These are phyloP conservation scores for Melastoma candidum DNA, from an alignment of 441 rosid genomes.

Conservation along the genomic window DNA sequence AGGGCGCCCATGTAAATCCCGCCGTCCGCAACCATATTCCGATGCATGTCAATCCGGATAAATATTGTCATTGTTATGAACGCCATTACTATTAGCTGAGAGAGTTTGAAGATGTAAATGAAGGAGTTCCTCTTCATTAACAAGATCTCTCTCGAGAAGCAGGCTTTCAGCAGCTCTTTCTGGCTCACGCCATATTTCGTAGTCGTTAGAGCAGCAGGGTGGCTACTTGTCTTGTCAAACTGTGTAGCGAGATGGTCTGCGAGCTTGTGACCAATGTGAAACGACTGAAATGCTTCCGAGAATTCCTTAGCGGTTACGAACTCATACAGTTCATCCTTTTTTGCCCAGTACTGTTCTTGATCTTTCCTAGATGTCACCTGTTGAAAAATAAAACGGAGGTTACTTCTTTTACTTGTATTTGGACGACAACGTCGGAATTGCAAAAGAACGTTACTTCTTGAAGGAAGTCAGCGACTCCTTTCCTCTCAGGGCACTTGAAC, in stretches of 20 bases:
- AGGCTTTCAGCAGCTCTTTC: conserved; percentile 58
- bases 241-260: conserved; percentile 49
- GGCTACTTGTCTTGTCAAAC: conserved; percentile 53
- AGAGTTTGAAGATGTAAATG: conserved; percentile 63
- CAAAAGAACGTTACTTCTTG: conserved; percentile 40
- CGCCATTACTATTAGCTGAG: conserved; percentile 39
- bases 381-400: conserved; percentile 1
- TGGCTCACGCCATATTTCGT: conserved; percentile 47
- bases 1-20: conserved; percentile 52
- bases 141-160: conserved; percentile 56
- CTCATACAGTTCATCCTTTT: conserved; percentile 44
- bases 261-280: conserved; percentile 40
- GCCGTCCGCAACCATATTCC: conserved; percentile 35
- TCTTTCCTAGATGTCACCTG: conserved; percentile 95
- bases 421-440: no score
- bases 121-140: conserved; percentile 90
- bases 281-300: conserved; percentile 59
- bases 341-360: conserved; percentile 71
- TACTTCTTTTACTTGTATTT: not conserved
- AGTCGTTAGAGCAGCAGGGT: conserved; percentile 68
- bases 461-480: conserved; percentile 82
- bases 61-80: conserved; percentile 45
- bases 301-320: conserved; percentile 57
- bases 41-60: conserved; percentile 52
- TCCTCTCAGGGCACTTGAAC: conserved; percentile 77